Evolutionary conservation across 305 asterid genomes (phyloP), one percentile per base, ranked within the genome.

Genomic region (Striga hermonthica): DNA sequence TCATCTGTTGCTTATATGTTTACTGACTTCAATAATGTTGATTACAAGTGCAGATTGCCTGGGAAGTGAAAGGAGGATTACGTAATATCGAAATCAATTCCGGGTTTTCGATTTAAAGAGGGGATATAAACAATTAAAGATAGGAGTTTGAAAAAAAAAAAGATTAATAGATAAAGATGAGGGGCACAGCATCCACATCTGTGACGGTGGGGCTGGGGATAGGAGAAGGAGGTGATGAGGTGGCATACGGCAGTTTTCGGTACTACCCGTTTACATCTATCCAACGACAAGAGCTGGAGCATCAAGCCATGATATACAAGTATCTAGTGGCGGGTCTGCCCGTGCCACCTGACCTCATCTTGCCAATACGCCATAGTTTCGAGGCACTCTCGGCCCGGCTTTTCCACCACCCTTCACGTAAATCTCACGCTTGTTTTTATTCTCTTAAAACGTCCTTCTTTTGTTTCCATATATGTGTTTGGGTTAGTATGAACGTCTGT

Each of bases 261-360:
- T 82, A 95, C 34, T 82, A 95, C 34, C 96, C 96, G 6, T 89
- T 92, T 68, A 92, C 97, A 28, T 90, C 97, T n/a, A 87, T 84
- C 71, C 97, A 92, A 73, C 86, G 97, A 95, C 96, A 92, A 82
- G 98, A 92, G 78, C 87, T 92, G 81, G 96, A 89, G 76, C 97
- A 87, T 68, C 98, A 92, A 82, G 97, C 98, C 60, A 90, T 89
- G 95, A 86, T 92, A 63, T 92, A 89, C 60, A 92, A 92, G 84
- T 87, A 92, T 72, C 78, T 92, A 14, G 80, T 82, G 56, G 96
- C 94, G 57, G 97, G 96, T 43, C 38, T 92, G 60, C 95, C 95
- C 0, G 87, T 92, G 48, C 97, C 98, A 22, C 89, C 91, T 0
- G 97, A 92, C 76, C 96, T 92, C 15, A 85, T 92, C 58, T 72